Evolutionary conservation across 305 asterid species (phyloP).

Genomic region (Coffea humblotiana): DNA sequence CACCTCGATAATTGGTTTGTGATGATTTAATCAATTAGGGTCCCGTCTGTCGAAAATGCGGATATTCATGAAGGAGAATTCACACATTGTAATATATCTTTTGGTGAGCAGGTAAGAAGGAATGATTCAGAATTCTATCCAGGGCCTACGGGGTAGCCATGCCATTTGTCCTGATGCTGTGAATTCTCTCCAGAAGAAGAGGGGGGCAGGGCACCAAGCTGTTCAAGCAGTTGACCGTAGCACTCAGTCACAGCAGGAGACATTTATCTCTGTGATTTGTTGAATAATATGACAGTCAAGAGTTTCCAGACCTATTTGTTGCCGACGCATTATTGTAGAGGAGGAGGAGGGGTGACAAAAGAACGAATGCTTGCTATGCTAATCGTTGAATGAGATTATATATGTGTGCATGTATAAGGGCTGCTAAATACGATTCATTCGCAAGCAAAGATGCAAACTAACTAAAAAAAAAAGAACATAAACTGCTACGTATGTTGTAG

Average conservation of each 20-base stretch:
- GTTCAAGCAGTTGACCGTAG: no score
- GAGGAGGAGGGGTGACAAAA: not conserved
- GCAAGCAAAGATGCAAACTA: not conserved
- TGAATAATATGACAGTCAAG: not conserved
- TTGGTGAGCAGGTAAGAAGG: not conserved
- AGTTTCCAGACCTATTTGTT: not conserved
- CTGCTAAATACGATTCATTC: not conserved
- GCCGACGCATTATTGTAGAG: not conserved
- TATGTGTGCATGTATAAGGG: no score
- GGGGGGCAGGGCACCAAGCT: not conserved
- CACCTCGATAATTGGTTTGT: not conserved
- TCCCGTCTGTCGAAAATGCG: not conserved
- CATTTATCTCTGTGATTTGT: not conserved
- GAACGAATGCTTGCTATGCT: not conserved
- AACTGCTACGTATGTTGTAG: not conserved
- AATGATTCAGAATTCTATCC: not conserved
- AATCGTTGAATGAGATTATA: not conserved
- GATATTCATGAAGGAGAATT: not conserved
- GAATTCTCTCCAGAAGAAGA: not conserved
- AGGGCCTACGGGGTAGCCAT: not conserved
- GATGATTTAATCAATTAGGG: not conserved
- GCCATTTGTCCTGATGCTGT: not conserved
- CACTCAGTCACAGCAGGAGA: not conserved
- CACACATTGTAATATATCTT: not conserved
- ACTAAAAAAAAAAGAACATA: not conserved